Evolutionary conservation across 73 alveolate genomes (phyloP), one percentile per base, ranked within the genome.

Genomic region (Tetrahymena elliotti): DNA sequence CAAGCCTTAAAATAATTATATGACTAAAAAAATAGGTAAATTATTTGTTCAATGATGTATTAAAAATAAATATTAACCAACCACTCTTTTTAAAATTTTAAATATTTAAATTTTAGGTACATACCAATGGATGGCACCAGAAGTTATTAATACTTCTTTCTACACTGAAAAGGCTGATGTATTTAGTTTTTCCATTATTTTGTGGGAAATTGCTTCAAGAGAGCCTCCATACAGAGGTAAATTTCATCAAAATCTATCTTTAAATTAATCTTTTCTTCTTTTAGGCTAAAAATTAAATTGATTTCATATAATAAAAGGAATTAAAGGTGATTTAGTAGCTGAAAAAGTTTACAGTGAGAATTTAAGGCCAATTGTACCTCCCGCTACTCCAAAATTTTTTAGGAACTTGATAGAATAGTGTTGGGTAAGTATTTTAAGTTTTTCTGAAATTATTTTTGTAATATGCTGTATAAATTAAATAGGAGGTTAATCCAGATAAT

Each of bases 71-170:
- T n/a, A n/a, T n/a, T n/a, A n/a, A n/a, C n/a, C n/a, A n/a, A n/a
- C n/a, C n/a, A n/a, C n/a, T n/a, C n/a, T n/a, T n/a, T n/a, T n/a
- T n/a, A n/a, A n/a, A n/a, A n/a, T n/a, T n/a, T n/a, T n/a, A n/a
- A n/a, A n/a, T n/a, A n/a, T n/a, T n/a, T n/a, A n/a, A 68, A 27
- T 68, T 68, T 68, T 27, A 68, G 88, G 88, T 22, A 99, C 99
- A 18, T 99, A 98, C 95, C 99, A 98, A 96, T 99, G 99, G 99
- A 99, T 99, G 99, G 99, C 99, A 27, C 99, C 99, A 2, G 99
- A 99, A 97, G 99, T 99, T 8, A 98, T 99, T 11, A 98, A 96
- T 68, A 99, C 99, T 22, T 97, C 93, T 95, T 98, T 97, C 35
- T 99, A 99, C 97, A 97, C 99, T 53, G 99, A 99, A 95, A 99